Conservation (phyloP, 2,329 filamentous ascomycete genomes). For the Tolypocladium tropicale region DNA sequence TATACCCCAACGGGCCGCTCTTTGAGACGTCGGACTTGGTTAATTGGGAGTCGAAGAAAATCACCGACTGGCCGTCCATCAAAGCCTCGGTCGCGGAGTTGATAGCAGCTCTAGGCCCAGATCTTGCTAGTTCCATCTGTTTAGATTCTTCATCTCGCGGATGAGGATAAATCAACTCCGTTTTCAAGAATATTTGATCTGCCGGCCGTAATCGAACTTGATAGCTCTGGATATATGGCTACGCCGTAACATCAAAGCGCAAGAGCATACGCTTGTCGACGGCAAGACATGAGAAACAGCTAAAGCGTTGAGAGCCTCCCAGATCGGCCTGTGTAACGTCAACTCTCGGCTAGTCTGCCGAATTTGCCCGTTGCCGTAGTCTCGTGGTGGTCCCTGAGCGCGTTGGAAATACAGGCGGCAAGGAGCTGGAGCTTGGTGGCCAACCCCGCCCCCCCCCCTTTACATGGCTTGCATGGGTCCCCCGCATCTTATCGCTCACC, state of each 20-base stretch:
- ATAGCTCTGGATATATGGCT: too few relatives aligned
- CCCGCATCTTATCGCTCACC: slow-evolving; percentile 22
- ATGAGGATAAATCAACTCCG: too few relatives aligned
- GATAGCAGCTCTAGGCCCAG: slow-evolving; percentile 53
- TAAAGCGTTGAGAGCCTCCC: too few relatives aligned
- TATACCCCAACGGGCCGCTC: slow-evolving; percentile 26
- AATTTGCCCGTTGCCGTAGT: background rate
- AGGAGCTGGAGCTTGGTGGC: background rate
- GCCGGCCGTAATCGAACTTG: too few relatives aligned
- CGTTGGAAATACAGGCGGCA: background rate
- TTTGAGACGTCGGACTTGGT: slow-evolving; percentile 42
- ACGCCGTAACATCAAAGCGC: too few relatives aligned
- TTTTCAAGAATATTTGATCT: too few relatives aligned
- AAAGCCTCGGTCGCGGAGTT: slow-evolving; percentile 58
- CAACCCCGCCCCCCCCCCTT: too few relatives aligned
- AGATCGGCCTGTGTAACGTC: too few relatives aligned
- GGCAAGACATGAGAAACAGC: too few relatives aligned
- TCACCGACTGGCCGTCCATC: slow-evolving; percentile 39
- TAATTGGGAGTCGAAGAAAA: slow-evolving; percentile 44
- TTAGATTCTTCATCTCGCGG: slow-evolving; percentile 29
- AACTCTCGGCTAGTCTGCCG: background rate
- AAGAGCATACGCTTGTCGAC: too few relatives aligned
- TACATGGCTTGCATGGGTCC: background rate
- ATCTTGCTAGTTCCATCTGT: slow-evolving; percentile 45
- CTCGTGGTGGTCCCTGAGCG: background rate